phyloP scores from a whole-genome alignment of 108 stramenopile species.

The Cyclotella baltica region DNA sequence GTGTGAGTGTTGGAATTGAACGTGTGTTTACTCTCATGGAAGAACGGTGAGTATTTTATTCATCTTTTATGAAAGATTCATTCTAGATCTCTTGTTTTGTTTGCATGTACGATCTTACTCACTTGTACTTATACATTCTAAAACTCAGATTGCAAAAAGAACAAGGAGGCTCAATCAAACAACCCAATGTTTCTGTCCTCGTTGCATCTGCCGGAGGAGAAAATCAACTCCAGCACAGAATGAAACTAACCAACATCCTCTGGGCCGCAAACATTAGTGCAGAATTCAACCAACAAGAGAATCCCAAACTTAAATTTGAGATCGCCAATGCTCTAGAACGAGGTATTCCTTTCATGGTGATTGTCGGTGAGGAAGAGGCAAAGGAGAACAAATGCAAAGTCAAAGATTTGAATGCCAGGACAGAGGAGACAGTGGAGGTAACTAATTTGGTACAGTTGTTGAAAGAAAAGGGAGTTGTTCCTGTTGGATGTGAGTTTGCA shows the following conservation, averaged over 20 bases:
- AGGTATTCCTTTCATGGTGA: slow-evolving; percentile 89
- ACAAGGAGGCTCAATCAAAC: slow-evolving; percentile 65
- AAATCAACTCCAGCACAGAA: slow-evolving; percentile 69
- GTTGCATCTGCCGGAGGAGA: slow-evolving; percentile 82
- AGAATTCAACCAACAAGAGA: slow-evolving; percentile 84
- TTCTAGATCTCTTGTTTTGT: slow-evolving; percentile 7
- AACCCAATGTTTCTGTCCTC: slow-evolving; percentile 74
- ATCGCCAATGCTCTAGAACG: slow-evolving; percentile 80
- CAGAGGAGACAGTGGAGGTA: slow-evolving; percentile 68
- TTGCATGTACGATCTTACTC: background rate
- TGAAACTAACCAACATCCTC: slow-evolving; percentile 78
- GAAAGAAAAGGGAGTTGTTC: slow-evolving; percentile 66
- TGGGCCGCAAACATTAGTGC: slow-evolving; percentile 89
- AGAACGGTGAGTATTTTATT: slow-evolving; percentile 52
- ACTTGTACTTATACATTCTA: background rate
- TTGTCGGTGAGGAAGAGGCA: slow-evolving; percentile 88
- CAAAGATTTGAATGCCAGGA: slow-evolving; percentile 77
- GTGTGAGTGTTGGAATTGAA: slow-evolving; percentile 93
- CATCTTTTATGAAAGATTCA: background rate
- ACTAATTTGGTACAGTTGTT: slow-evolving; percentile 53
- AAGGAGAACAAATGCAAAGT: slow-evolving; percentile 84
- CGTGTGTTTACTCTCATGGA: slow-evolving; percentile 95
- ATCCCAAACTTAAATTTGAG: slow-evolving; percentile 88
- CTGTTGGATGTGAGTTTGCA: slow-evolving; percentile 74
- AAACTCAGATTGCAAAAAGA: slow-evolving; percentile 56